Conservation (phyloP, 1,139 yeast genomes). For the Yamadazyma diospyri region DNA sequence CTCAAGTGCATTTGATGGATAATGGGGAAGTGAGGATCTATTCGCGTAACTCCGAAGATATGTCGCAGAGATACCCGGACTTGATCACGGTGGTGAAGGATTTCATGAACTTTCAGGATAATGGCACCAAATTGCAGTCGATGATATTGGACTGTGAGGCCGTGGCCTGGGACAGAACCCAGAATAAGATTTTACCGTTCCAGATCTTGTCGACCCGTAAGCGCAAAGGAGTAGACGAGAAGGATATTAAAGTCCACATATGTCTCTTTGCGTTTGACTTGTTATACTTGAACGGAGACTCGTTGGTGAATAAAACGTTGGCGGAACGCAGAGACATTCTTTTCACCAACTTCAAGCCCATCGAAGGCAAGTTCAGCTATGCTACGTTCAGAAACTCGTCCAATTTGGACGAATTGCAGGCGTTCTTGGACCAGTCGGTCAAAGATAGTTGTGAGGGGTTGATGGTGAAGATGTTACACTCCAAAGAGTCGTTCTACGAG, state of each 20-base stretch:
- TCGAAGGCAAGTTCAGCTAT: conserved; percentile 76
- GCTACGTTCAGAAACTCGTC: conserved; percentile 76
- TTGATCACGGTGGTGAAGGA: conserved; percentile 65
- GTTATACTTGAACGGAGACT: conserved; percentile 65
- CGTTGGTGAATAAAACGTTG: conserved; percentile 66
- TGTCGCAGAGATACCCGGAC: conserved; percentile 96
- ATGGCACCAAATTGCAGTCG: conserved; percentile 29
- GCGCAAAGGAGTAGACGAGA: conserved; percentile 85
- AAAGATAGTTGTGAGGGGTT: conserved; percentile 92
- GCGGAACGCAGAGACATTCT: conserved; percentile 66
- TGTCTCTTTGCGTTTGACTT: conserved; percentile 92
- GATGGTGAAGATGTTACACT: conserved; percentile 89
- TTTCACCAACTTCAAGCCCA: conserved; percentile 51
- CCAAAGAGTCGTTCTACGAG: conserved; percentile 79
- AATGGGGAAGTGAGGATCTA: conserved; percentile 74
- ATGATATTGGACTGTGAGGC: conserved; percentile 93
- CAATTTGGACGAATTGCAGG: conserved; percentile 74
- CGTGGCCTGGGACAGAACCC: conserved; percentile 92
- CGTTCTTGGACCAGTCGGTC: conserved; percentile 85
- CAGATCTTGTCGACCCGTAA: conserved; percentile 91
- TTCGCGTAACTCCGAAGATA: conserved; percentile 94
- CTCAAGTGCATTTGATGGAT: conserved; percentile 77
- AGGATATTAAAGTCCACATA: conserved; percentile 84
- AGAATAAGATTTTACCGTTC: conserved; percentile 79
- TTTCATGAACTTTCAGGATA: conserved; percentile 42